Percentiles rank a stretch among this genome's conserved stretches.
Evolutionary conservation across 1,284 basidiomycete species (phyloP).

Genomic region (Austroboletus novae-zelandiae): DNA sequence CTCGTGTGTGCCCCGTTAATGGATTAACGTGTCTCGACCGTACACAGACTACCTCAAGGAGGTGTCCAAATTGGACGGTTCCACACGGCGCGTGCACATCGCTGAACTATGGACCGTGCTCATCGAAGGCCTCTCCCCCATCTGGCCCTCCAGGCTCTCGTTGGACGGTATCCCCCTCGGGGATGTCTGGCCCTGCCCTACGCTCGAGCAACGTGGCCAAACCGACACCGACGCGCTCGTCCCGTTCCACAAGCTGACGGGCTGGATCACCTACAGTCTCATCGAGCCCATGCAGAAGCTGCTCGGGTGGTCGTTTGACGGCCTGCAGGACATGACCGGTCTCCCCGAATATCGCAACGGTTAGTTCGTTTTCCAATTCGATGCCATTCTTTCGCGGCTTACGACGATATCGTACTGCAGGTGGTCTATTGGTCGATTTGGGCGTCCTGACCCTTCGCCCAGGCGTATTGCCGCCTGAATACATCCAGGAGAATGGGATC

Average conservation of each 20-base stretch:
- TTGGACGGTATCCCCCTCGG: slow-evolving; percentile 72
- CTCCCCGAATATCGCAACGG: slow-evolving; percentile 90
- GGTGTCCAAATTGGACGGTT: slow-evolving; percentile 44
- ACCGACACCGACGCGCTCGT: slow-evolving; percentile 58
- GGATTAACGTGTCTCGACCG: neutral
- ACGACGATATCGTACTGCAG: slow-evolving; percentile 35
- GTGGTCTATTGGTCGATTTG: slow-evolving; percentile 85
- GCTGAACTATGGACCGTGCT: slow-evolving; percentile 79
- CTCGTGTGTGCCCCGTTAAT: slow-evolving; percentile 3
- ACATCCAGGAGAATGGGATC: slow-evolving; percentile 51
- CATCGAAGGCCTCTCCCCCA: slow-evolving; percentile 79
- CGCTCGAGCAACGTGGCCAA: slow-evolving; percentile 39
- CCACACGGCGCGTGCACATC: slow-evolving; percentile 53
- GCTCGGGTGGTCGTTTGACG: slow-evolving; percentile 76
- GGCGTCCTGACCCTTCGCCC: slow-evolving; percentile 63
- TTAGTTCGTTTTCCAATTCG: slow-evolving; percentile 20
- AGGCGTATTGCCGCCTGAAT: slow-evolving; percentile 41
- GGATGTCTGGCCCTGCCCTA: slow-evolving; percentile 86
- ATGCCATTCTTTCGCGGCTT: too few relatives aligned
- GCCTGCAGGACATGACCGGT: slow-evolving; percentile 77
- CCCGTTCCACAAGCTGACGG: slow-evolving; percentile 94
- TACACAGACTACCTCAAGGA: slow-evolving; percentile 66
- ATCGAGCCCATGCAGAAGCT: slow-evolving; percentile 79
- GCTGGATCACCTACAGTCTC: slow-evolving; percentile 90
- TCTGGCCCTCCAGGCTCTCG: slow-evolving; percentile 84